Percentiles rank a stretch among this genome's conserved stretches.
Evolutionary conservation across 495 filamentous ascomycete genomes (phyloP).

Genomic region (Ascobolus immersus): DNA sequence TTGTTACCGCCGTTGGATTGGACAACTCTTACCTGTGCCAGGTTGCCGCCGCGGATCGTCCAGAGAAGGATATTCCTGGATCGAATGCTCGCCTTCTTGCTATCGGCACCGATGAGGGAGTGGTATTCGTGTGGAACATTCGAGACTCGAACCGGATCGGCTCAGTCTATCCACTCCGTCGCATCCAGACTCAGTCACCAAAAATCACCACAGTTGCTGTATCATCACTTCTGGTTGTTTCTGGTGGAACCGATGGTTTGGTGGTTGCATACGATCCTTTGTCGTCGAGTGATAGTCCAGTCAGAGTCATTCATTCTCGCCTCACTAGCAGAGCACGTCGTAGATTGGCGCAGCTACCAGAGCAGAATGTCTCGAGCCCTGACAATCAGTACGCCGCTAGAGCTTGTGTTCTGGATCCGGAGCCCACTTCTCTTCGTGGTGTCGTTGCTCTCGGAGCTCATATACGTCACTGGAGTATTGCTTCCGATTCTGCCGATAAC

Average conservation of each 20-base stretch:
- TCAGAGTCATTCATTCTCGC: conserved; percentile 71
- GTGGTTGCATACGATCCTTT: conserved; percentile 94
- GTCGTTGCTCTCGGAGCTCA: conserved; percentile 69
- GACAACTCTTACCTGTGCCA: conserved; percentile 47
- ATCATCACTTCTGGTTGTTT: conserved; percentile 65
- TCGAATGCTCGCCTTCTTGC: conserved; percentile 61
- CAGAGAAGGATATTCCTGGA: conserved; percentile 42
- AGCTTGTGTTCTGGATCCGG: conserved; percentile 66
- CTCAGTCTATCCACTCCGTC: conserved; percentile 32
- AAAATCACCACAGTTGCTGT: conserved; percentile 65
- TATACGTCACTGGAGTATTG: conserved; percentile 83
- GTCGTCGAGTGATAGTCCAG: conserved; percentile 49
- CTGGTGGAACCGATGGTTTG: conserved; percentile 82
- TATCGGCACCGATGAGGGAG: conserved; percentile 54
- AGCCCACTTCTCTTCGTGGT: conserved; percentile 72
- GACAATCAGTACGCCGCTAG: conserved; percentile 64
- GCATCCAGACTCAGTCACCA: conserved; percentile 80
- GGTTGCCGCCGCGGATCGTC: conserved; percentile 30
- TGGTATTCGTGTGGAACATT: conserved; percentile 62
- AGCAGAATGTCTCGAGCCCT: conserved; percentile 25
- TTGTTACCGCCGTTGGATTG: conserved; percentile 38
- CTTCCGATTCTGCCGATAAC: conserved; percentile 39
- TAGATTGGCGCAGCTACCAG: conserved; percentile 38
- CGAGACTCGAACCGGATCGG: conserved; percentile 25
- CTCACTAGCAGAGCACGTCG: conserved; percentile 61